Evolutionary conservation across 164 flowering plant species (phyloP).

Genomic region (Saururus chinensis): DNA sequence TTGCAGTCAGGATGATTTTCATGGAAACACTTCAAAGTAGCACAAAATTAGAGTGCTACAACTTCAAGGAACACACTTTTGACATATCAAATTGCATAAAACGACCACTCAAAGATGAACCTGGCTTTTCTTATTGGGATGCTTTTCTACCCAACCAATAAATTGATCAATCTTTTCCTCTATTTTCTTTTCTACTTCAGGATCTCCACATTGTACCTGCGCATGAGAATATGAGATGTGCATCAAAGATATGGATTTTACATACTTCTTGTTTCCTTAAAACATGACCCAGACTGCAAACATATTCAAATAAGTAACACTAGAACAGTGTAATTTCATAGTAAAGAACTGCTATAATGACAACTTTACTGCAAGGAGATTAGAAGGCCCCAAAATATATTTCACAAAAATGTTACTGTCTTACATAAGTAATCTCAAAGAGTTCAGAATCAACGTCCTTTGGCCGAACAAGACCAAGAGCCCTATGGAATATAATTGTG

Average conservation of each 20-base stretch:
- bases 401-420: slow-evolving; percentile 6
- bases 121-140: slow-evolving; percentile 98
- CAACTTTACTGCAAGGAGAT: too few relatives aligned
- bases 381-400: too few relatives aligned
- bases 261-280: not conserved
- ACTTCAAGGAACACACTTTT: not conserved
- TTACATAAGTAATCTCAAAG: slow-evolving; percentile 93
- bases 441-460: slow-evolving; percentile 85
- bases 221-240: not conserved
- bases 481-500: slow-evolving; percentile 88
- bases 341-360: too few relatives aligned
- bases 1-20: too few relatives aligned
- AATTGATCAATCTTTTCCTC: slow-evolving; percentile 95
- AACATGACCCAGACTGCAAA: too few relatives aligned
- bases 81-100: not conserved
- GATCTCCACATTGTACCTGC: slow-evolving; percentile 94
- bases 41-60: too few relatives aligned
- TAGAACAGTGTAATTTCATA: not conserved
- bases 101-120: slow-evolving; percentile 19
- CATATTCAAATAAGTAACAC: not conserved
- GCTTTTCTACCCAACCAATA: slow-evolving; percentile 87
- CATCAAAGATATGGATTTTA: too few relatives aligned
- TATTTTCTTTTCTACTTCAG: slow-evolving; percentile 77
- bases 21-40: too few relatives aligned
- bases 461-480: slow-evolving; percentile 91